Evolutionary conservation across 192 early-diverging fungal genomes (phyloP).

Genomic region (Coemansia sp.): DNA sequence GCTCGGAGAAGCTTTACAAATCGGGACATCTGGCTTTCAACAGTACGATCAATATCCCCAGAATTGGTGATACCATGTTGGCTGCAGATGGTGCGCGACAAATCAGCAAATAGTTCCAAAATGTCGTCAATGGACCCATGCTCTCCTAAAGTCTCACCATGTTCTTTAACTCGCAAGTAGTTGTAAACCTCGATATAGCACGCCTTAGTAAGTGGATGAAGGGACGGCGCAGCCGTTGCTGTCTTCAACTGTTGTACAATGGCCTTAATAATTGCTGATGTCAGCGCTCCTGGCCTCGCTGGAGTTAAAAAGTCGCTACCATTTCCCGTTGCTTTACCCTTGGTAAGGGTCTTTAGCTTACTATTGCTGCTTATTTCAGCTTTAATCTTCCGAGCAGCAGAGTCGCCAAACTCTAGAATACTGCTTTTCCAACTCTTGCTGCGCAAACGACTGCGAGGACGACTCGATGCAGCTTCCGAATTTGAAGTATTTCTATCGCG

Average conservation of each 20-base stretch:
- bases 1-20: conserved; percentile 47
- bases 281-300: conserved; percentile 21
- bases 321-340: conserved; percentile 1
- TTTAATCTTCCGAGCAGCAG: conserved; percentile 44
- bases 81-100: conserved; percentile 20
- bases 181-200: conserved; percentile 41
- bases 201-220: conserved; percentile 46
- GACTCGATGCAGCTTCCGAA: background rate
- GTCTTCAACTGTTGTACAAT: conserved; percentile 44
- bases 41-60: conserved; percentile 32
- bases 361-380: conserved; percentile 26
- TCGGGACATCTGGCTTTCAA: conserved; percentile 41
- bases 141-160: conserved; percentile 28
- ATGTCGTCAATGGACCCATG: conserved; percentile 43
- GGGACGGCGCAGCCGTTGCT: conserved; percentile 24
- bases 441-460: background rate
- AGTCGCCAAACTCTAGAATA: conserved; percentile 40
- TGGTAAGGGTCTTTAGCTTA: conserved; percentile 32
- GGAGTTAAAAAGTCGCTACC: conserved; percentile 3
- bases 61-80: conserved; percentile 28
- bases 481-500: background rate
- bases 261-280: conserved; percentile 37
- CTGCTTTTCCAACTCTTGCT: conserved; percentile 41
- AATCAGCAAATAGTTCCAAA: conserved; percentile 34
- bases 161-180: conserved; percentile 30